Percentiles rank a stretch among this genome's conserved stretches.
Evolutionary conservation across 2,329 filamentous ascomycete species (phyloP).

Genomic region (Venturia nashicola): DNA sequence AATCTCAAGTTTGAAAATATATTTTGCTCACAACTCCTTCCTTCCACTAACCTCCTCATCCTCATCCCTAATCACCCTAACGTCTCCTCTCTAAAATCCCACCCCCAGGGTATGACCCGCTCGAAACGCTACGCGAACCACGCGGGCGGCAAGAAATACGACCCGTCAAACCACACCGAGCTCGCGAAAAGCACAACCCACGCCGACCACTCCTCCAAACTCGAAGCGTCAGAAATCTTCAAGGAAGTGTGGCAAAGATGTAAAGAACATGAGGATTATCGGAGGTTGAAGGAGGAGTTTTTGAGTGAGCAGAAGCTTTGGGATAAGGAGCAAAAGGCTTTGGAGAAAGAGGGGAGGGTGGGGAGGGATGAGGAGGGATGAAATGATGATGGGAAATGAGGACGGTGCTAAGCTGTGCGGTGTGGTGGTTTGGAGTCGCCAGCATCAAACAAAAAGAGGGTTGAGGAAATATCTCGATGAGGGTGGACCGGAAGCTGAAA

Average conservation of each 20-base stretch:
- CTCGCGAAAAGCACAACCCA: constrained; percentile 33
- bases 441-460: too few relatives aligned
- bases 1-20: too few relatives aligned
- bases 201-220: constrained; percentile 37
- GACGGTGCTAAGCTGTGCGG: too few relatives aligned
- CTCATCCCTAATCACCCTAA: background rate
- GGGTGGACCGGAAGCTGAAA: too few relatives aligned
- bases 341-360: too few relatives aligned
- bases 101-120: constrained; percentile 40
- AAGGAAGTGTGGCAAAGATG: constrained; percentile 36
- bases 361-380: too few relatives aligned
- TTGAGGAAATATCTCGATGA: too few relatives aligned
- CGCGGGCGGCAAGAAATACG: constrained; percentile 44
- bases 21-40: too few relatives aligned
- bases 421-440: too few relatives aligned
- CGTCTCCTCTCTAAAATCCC: background rate
- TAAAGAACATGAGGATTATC: constrained; percentile 32
- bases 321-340: constrained; percentile 17
- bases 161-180: constrained; percentile 23
- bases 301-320: constrained; percentile 34
- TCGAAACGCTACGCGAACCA: constrained; percentile 47
- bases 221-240: constrained; percentile 37
- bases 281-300: constrained; percentile 33
- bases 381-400: too few relatives aligned
- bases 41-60: background rate